Base-by-base conservation (phyloP, 257 asterid species). In the Eustoma russellianum region DNA sequence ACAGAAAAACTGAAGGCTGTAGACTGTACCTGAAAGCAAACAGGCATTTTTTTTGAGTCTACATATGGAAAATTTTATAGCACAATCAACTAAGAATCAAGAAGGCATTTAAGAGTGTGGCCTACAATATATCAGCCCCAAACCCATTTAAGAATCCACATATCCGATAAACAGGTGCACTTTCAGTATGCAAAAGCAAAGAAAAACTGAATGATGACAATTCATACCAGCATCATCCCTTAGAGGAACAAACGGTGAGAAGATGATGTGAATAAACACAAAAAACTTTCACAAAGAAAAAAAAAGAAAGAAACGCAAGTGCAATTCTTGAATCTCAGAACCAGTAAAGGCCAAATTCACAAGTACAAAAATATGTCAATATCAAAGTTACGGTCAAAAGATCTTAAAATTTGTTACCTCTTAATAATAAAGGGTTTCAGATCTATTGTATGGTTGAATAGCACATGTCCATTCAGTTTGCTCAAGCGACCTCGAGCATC, bases 401-500 rank as follows among this genome's bases (percentile, higher is more conserved):
- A 24, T 24, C 30, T 24, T 24, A 17, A n/a, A 35, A 68, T 13
- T 53, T 57, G 30, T 24, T 53, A 91, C 98, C 98, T 87, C 74
- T 82, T 76, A 67, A 84, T 78, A 74, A 80, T 55, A 70, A 75
- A 87, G 33, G 95, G 83, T 61, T 78, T 77, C 55, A 91, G 79
- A 77, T 84, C 77, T 57, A 91, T 72, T 1, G 69, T 70, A 64
- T 79, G 84, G 74, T 55, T 64, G 74, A 91, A 87, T 30, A 53
- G 70, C 74, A 91, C 95, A 51, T 87, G 89, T 66, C 97, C 98
- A 24, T 74, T 87, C 70, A 91, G 66, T 67, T 91, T 91, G 70
- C 88, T 84, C 77, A 80, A 65, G 30, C 93, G 88, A 40, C 98
- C 97, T 40, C 90, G 81, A 54, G 81, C 77, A 69, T 91, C 96